Evolutionary conservation across 331 rosid species (phyloP), one percentile per base, ranked within the genome.

Genomic region (Acacia concinna): DNA sequence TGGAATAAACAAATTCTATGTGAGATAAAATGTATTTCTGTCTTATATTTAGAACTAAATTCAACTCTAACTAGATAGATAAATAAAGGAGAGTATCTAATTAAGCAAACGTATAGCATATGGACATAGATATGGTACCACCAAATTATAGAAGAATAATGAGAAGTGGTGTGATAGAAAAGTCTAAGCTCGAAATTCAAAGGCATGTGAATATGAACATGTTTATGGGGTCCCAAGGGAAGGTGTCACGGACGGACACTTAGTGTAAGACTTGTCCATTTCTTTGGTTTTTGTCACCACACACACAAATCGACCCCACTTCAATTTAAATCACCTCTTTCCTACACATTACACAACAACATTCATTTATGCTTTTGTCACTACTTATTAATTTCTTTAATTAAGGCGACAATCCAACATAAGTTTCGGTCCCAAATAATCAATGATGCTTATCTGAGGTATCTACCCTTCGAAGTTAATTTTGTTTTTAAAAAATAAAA

Each of bases 231-330:
- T 31, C 5, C 11, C 64, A 9, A 5, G 23, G 8, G 31, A 68
- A 77, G 46, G 68, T 54, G 72, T 84, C 57, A 74, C 41, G 79
- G 78, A 74, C 41, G 79, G 78, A 41, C 68, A 60, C 75, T 70
- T 56, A 74, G 85, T 51, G 78, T 75, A 30, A 51, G 78, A 80
- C 32, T 83, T 70, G 83, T 81, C 85, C 59, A 68, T 56, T 84
- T 81, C 75, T 73, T 74, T 63, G 75, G 60, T 66, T 67, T 71
- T 28, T 23, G 49, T 30, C 34, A 35, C 69, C 71, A 52, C 70
- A 38, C 70, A 38, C 74, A 59, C 70, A 47, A 12, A 13, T 65
- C 38, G 78, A 85, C 85, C 85, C 91, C 84, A 87, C 84, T 52
- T 37, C 6, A 32, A 27, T 68, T 62, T 86, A 75, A 80, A 71